Evolutionary conservation across 1,284 basidiomycete genomes (phyloP), one percentile per base, ranked within the genome.

Genomic region (Austroboletus niveus): DNA sequence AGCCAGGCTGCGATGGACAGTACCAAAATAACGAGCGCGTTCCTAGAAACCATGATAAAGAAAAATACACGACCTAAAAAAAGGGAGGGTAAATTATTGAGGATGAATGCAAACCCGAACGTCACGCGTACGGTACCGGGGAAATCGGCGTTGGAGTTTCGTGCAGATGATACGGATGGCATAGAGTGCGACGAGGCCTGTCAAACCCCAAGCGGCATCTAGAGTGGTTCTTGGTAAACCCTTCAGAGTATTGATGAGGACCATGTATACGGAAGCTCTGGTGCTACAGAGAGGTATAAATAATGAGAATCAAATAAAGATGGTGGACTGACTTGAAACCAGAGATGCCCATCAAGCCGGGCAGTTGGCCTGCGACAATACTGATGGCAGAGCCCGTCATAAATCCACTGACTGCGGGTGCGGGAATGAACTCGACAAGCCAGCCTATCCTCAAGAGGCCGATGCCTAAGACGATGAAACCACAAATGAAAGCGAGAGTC

Each of bases 381-480:
- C 78, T 94, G 72, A 96, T 84, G 29, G 94, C 93, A 24, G 89
- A 92, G 30, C 93, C 93, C 1, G 90, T 92, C 89, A 92, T 91
- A 70, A 89, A 98, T 14, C 94, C 94, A 57, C 92, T 91, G 38
- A 98, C 92, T 8, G 94, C 94, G 0, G 94, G 93, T 4, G 82
- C 78, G 17, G 92, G 88, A 57, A 97, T 98, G 68, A 98, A 96
- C 69, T 98, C 96, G 54, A 98, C 87, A 43, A 99, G 75, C 92
- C 95, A 97, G 1, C 96, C 96, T 7, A 98, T 65, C 29, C 96
- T 82, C 4, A 99, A 75, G n/a, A 98, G 72, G 51, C 97, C 96
- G 42, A 99, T 87, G 36, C 81, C 91, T 38, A 98, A 82, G n/a
- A 93, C 89, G 68, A 97, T 92, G 69, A 94, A 92, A 38, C 96